Evolutionary conservation across 2,329 filamentous ascomycete genomes (phyloP).

Genomic region (Ceratocystis eucalypticola): DNA sequence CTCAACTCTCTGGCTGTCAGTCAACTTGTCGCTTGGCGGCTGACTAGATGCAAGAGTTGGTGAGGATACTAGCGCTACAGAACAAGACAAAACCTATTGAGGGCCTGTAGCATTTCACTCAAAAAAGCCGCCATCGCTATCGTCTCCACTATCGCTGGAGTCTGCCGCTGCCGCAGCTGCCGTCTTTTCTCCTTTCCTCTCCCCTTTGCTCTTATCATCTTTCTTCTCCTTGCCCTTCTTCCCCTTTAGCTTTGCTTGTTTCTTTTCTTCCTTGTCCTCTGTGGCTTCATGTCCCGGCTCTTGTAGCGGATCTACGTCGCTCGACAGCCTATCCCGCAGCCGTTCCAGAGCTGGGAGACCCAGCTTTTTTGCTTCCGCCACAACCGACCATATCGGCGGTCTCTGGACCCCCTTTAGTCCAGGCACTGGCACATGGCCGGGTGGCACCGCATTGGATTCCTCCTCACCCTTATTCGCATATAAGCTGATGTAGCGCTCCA

Average conservation of each 20-base stretch:
- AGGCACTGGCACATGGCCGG: conserved; percentile 29
- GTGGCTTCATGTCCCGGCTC: conserved; percentile 20
- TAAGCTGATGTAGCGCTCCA: conserved; percentile 55
- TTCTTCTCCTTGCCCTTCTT: conserved; percentile 22
- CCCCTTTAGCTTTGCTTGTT: conserved; percentile 6
- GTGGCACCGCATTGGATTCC: conserved; percentile 28
- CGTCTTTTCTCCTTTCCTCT: conserved; percentile 25
- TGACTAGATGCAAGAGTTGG: neutral
- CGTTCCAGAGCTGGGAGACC: conserved; percentile 39
- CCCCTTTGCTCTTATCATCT: conserved; percentile 28
- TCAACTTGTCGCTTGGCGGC: too few species aligned
- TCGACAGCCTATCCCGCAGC: conserved; percentile 40
- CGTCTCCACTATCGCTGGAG: conserved; percentile 32
- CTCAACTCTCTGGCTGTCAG: too few species aligned
- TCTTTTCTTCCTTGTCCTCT: conserved; percentile 21
- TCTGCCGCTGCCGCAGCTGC: conserved; percentile 20
- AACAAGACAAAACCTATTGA: neutral
- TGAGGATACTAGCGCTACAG: neutral
- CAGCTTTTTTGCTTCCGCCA: conserved; percentile 51
- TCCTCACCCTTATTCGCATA: conserved; percentile 36
- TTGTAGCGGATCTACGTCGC: conserved; percentile 21
- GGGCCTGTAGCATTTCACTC: conserved; percentile 27
- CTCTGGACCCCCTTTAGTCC: conserved; percentile 23
- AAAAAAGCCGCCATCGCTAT: conserved; percentile 47
- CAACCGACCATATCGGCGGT: conserved; percentile 51